These are phyloP conservation scores for Pythium rishiriense DNA, from an alignment of 352 stramenopile genomes.

Conservation along the genomic window DNA sequence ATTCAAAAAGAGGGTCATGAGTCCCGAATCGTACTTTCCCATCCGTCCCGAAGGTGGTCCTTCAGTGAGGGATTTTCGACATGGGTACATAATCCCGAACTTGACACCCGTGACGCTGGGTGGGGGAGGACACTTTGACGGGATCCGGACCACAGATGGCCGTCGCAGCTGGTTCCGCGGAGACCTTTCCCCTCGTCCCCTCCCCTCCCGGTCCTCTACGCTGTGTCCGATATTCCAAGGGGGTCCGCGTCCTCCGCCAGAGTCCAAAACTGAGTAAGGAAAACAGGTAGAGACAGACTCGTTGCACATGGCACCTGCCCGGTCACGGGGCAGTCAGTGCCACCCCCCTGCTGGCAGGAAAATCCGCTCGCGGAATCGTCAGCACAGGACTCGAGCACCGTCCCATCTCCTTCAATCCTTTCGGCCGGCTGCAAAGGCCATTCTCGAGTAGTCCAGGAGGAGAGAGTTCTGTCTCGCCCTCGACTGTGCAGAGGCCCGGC, in stretches of 20 bases:
- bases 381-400: background rate
- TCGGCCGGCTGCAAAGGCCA: too few relatives aligned
- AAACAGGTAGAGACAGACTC: too few relatives aligned
- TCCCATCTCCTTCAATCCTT: background rate
- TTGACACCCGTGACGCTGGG: background rate
- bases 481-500: background rate
- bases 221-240: background rate
- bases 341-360: background rate
- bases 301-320: too few relatives aligned
- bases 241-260: background rate
- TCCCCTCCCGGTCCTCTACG: too few relatives aligned
- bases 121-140: background rate
- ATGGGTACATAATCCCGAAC: background rate
- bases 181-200: too few relatives aligned
- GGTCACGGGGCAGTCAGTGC: too few relatives aligned
- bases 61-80: too few relatives aligned
- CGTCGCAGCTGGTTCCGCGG: background rate
- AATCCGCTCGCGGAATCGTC: background rate
- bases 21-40: too few relatives aligned
- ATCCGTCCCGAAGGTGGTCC: too few relatives aligned
- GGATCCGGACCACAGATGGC: background rate
- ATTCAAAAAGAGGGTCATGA: background rate
- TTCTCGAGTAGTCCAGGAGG: too few relatives aligned
- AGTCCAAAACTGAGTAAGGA: background rate
- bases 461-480: background rate